phyloP scores from a whole-genome alignment of 768 basidiomycete species.

The Chalciporus chontae region DNA sequence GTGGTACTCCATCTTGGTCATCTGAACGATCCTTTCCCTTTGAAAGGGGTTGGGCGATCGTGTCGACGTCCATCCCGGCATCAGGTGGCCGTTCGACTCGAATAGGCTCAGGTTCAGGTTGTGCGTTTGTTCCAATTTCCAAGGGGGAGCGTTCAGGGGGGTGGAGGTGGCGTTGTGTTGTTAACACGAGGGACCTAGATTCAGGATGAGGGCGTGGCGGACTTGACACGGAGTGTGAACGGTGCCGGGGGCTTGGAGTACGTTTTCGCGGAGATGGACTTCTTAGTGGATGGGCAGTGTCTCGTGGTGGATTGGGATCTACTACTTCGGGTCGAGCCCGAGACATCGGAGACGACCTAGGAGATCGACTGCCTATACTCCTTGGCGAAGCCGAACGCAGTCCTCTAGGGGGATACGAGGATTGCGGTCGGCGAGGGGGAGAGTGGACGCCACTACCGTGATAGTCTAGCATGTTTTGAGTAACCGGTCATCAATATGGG shows the following conservation, averaged over 20 bases:
- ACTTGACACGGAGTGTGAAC: slow-evolving; percentile 8
- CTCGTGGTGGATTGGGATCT: slow-evolving; percentile 9
- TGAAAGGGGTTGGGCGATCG: background rate
- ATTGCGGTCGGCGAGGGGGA: slow-evolving; percentile 14
- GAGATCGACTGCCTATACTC: slow-evolving; percentile 21
- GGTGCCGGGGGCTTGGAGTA: slow-evolving; percentile 14
- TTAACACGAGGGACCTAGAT: slow-evolving; percentile 1
- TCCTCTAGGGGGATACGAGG: slow-evolving; percentile 13
- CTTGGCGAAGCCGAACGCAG: slow-evolving; percentile 21
- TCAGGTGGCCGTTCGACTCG: slow-evolving; percentile 1
- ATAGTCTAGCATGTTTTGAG: slow-evolving; percentile 13
- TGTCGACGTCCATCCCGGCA: slow-evolving; percentile 6
- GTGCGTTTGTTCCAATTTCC: background rate
- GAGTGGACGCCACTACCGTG: slow-evolving; percentile 5
- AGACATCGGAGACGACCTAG: slow-evolving; percentile 18
- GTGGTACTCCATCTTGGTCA: slow-evolving; percentile 13
- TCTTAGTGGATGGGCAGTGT: slow-evolving; percentile 7
- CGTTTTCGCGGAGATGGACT: slow-evolving; percentile 12
- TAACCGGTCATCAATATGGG: background rate
- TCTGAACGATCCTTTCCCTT: slow-evolving; percentile 17
- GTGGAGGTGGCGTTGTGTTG: background rate
- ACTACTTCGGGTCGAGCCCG: slow-evolving; percentile 12
- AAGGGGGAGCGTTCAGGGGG: background rate
- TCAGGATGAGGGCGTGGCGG: slow-evolving; percentile 7
- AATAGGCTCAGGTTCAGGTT: slow-evolving; percentile 2